Conservation (phyloP, 352 stramenopile genomes). For the Globisporangium polare region DNA sequence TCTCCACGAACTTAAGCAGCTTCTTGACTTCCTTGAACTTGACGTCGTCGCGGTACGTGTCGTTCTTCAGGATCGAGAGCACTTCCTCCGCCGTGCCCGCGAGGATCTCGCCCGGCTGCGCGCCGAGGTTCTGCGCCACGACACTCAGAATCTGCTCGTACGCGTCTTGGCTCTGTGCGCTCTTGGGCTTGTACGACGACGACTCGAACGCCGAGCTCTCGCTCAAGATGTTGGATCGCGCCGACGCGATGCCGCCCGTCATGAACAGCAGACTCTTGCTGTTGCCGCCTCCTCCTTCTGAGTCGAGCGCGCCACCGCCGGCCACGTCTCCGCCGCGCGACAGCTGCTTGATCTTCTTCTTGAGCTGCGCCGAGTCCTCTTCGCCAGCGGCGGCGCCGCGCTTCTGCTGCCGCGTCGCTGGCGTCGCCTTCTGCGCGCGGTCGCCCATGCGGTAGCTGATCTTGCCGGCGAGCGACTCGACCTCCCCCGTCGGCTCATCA, state of each 20-base stretch:
- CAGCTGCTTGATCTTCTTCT: constrained; percentile 68
- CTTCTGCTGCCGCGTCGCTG: constrained; percentile 36
- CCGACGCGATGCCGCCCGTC: constrained; percentile 38
- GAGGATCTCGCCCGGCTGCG: constrained; percentile 90
- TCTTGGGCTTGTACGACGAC: constrained; percentile 87
- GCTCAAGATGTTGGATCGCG: constrained; percentile 58
- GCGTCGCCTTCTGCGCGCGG: constrained; percentile 61
- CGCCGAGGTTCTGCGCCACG: constrained; percentile 74
- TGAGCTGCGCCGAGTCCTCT: constrained; percentile 44
- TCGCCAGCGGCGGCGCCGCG: constrained; percentile 23
- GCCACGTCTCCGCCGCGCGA: constrained; percentile 20
- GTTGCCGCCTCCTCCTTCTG: constrained; percentile 3
- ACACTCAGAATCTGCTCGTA: constrained; percentile 89
- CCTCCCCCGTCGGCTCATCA: constrained; percentile 84
- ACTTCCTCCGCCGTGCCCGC: constrained; percentile 90
- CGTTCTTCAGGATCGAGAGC: constrained; percentile 91
- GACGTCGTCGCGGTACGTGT: constrained; percentile 81
- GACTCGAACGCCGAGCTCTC: constrained; percentile 73
- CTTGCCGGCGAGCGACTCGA: constrained; percentile 78
- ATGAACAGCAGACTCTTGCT: constrained; percentile 44
- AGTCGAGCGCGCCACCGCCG: constrained; percentile 6
- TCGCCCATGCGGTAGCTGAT: constrained; percentile 85
- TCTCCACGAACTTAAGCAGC: constrained; percentile 79
- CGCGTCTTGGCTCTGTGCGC: constrained; percentile 75
- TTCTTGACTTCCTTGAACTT: constrained; percentile 82